phyloP scores from a whole-genome alignment of 495 filamentous ascomycete species.

The Penicillium silybi region DNA sequence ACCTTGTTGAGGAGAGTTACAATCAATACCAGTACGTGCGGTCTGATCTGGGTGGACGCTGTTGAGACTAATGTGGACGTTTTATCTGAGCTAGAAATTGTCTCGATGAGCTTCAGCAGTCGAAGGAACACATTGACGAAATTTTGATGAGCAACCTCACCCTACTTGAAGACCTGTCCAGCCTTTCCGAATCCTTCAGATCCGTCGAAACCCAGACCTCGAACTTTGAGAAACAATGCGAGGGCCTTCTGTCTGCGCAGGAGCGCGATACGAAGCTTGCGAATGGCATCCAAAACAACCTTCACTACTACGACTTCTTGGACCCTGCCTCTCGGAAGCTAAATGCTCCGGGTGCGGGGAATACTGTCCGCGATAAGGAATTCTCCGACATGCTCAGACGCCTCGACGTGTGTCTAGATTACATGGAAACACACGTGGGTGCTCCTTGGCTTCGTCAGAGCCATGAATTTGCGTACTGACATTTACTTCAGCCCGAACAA shows the following conservation, averaged over 20 bases:
- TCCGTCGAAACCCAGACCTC: conserved; percentile 86
- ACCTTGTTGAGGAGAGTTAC: conserved; percentile 74
- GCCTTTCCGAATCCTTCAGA: conserved; percentile 76
- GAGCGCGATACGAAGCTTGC: conserved; percentile 69
- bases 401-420: conserved; percentile 83
- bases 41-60: background rate
- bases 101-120: conserved; percentile 72
- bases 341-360: conserved; percentile 86
- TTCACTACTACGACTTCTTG: conserved; percentile 87
- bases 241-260: conserved; percentile 76
- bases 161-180: conserved; percentile 68
- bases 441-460: background rate
- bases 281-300: conserved; percentile 75
- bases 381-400: conserved; percentile 83
- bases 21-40: conserved; percentile 74
- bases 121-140: conserved; percentile 73
- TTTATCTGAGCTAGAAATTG: conserved; percentile 52
- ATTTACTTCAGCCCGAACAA: conserved; percentile 60
- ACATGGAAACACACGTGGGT: conserved; percentile 79
- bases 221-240: conserved; percentile 85
- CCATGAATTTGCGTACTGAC: conserved; percentile 8
- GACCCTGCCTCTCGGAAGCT: conserved; percentile 85
- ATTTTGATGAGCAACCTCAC: conserved; percentile 71
- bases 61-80: conserved; percentile 9
- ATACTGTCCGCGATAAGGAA: conserved; percentile 71